phyloP scores from a whole-genome alignment of 2,329 filamentous ascomycete genomes.

The Colletotrichum trifolii region DNA sequence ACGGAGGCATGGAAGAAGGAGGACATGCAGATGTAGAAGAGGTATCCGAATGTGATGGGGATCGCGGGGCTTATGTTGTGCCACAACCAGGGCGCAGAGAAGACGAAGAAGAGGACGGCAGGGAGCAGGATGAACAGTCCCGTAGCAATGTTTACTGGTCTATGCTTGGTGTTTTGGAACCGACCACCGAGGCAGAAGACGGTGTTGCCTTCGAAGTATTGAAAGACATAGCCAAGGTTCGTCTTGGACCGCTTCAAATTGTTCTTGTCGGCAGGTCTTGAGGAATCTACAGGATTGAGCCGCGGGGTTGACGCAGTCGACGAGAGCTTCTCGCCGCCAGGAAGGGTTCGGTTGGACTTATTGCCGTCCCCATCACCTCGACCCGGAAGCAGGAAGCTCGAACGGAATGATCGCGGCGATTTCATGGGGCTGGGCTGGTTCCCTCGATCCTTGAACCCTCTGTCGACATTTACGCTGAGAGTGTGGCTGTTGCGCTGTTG shows the following conservation, averaged over 20 bases:
- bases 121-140: constrained; percentile 84
- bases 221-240: constrained; percentile 60
- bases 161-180: constrained; percentile 86
- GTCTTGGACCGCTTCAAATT: constrained; percentile 45
- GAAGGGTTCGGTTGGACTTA: constrained; percentile 66
- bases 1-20: constrained; percentile 94
- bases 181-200: constrained; percentile 88
- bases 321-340: constrained; percentile 84
- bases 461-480: constrained; percentile 70
- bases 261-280: constrained; percentile 22
- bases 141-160: constrained; percentile 90
- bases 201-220: constrained; percentile 95
- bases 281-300: constrained; percentile 61
- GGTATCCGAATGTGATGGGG: constrained; percentile 88
- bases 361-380: constrained; percentile 61
- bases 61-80: constrained; percentile 86
- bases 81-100: constrained; percentile 89
- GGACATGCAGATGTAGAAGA: constrained; percentile 91
- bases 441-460: constrained; percentile 64
- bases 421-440: constrained; percentile 70
- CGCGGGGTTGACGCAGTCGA: constrained; percentile 82
- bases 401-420: constrained; percentile 81
- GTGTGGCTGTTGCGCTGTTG: constrained; percentile 52
- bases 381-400: constrained; percentile 75
- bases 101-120: constrained; percentile 83